These are phyloP conservation scores for Nicotiana undulata DNA, from an alignment of 257 asterid species.

Conservation along the genomic window DNA sequence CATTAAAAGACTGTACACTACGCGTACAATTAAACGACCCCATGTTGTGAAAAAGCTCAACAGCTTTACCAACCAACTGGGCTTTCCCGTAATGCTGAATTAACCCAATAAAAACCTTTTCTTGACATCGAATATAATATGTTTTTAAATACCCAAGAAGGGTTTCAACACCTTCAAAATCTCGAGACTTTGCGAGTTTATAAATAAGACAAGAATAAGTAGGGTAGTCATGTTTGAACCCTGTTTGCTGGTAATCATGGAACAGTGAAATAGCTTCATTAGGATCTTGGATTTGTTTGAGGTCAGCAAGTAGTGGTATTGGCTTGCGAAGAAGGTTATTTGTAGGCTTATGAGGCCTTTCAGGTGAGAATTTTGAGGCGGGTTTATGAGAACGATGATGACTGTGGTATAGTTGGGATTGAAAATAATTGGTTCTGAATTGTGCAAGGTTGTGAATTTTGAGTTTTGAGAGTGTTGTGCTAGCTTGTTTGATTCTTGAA, in stretches of 20 bases:
- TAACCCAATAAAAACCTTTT: constrained; percentile 59
- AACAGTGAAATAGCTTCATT: constrained; percentile 48
- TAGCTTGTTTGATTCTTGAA: neutral
- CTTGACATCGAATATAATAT: constrained; percentile 51
- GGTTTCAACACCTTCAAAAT: constrained; percentile 52
- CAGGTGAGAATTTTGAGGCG: constrained; percentile 14
- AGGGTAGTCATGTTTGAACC: constrained; percentile 77
- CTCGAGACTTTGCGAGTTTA: constrained; percentile 60
- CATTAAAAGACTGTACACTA: constrained; percentile 58
- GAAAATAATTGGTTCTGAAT: neutral
- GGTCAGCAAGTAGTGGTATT: constrained; percentile 60
- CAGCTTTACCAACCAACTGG: constrained; percentile 39
- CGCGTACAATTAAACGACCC: constrained; percentile 58
- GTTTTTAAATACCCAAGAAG: constrained; percentile 36
- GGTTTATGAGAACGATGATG: constrained; percentile 28
- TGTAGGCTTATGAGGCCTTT: constrained; percentile 31
- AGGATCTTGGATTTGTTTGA: constrained; percentile 49
- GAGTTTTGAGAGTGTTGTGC: neutral
- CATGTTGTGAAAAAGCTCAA: constrained; percentile 46
- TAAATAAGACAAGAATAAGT: constrained; percentile 65
- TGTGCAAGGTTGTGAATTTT: neutral
- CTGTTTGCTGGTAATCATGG: constrained; percentile 42
- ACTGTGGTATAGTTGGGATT: constrained; percentile 16
- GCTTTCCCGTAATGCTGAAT: constrained; percentile 69
- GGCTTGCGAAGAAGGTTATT: constrained; percentile 34